Percentiles rank a stretch among this genome's conserved stretches.
Evolutionary conservation across 192 early-diverging fungal genomes (phyloP).

Genomic region (Mortierella claussenii): DNA sequence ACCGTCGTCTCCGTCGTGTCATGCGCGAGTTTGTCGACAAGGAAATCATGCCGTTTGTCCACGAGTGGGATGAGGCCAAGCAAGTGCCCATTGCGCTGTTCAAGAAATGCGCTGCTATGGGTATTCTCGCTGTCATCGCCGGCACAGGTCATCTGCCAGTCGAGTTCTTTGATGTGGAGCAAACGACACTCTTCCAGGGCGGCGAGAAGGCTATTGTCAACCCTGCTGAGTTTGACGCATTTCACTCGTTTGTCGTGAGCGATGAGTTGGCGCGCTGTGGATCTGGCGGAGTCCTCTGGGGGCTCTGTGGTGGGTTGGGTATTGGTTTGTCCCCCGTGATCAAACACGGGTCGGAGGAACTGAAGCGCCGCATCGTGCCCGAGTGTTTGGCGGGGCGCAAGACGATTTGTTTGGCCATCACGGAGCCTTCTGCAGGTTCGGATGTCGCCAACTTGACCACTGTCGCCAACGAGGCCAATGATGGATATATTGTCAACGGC

Average conservation of each 20-base stretch:
- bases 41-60: slow-evolving; percentile 80
- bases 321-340: slow-evolving; percentile 83
- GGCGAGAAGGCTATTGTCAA: slow-evolving; percentile 50
- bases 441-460: slow-evolving; percentile 83
- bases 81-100: slow-evolving; percentile 76
- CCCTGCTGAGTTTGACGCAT: slow-evolving; percentile 69
- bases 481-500: slow-evolving; percentile 86
- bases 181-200: slow-evolving; percentile 26
- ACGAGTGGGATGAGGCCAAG: slow-evolving; percentile 89
- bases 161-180: slow-evolving; percentile 45
- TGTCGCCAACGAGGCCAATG: slow-evolving; percentile 72
- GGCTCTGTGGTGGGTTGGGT: slow-evolving; percentile 75
- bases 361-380: slow-evolving; percentile 72
- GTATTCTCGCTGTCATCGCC: slow-evolving; percentile 69
- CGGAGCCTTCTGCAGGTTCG: slow-evolving; percentile 75
- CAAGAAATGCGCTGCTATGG: slow-evolving; percentile 75
- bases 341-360: slow-evolving; percentile 72
- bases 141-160: slow-evolving; percentile 31
- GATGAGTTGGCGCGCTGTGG: slow-evolving; percentile 86
- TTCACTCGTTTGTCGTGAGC: slow-evolving; percentile 77
- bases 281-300: slow-evolving; percentile 85
- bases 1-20: slow-evolving; percentile 69
- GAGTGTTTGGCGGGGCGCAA: slow-evolving; percentile 76
- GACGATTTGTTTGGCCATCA: slow-evolving; percentile 84
- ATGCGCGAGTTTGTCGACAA: slow-evolving; percentile 80